phyloP scores from a whole-genome alignment of 1,284 basidiomycete genomes.

The Boletus sp. region DNA sequence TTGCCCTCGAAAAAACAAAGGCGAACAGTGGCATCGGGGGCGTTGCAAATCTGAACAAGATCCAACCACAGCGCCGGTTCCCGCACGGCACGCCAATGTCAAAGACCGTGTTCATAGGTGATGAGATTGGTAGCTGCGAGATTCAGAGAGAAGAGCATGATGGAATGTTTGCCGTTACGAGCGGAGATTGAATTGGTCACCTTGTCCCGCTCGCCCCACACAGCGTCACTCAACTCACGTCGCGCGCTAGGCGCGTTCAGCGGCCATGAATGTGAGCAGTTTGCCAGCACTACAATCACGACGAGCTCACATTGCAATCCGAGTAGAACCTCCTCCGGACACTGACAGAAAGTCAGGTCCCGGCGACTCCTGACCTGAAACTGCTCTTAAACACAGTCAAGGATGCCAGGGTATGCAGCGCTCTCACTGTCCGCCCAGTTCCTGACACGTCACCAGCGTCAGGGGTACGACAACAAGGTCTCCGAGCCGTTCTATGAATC shows the following conservation, averaged over 20 bases:
- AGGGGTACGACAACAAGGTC: slow-evolving; percentile 65
- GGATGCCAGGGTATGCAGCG: slow-evolving; percentile 59
- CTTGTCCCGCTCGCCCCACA: slow-evolving; percentile 33
- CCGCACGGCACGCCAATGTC: not conserved
- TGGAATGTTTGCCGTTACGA: slow-evolving; percentile 17
- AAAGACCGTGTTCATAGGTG: not conserved
- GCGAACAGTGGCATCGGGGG: not conserved
- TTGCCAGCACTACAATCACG: not conserved
- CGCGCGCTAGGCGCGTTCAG: slow-evolving; percentile 31
- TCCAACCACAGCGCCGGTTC: not conserved
- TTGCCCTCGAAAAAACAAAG: not conserved
- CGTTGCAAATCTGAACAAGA: not conserved
- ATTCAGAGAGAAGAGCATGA: not conserved
- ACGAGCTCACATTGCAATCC: slow-evolving; percentile 13
- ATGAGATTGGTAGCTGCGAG: no score
- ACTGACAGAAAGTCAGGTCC: slow-evolving; percentile 63
- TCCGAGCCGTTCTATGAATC: slow-evolving; percentile 91
- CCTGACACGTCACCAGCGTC: slow-evolving; percentile 38
- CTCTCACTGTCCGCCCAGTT: no score
- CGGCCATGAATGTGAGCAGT: slow-evolving; percentile 24
- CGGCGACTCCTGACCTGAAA: slow-evolving; percentile 61
- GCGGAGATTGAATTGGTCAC: slow-evolving; percentile 37
- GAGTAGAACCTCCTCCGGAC: slow-evolving; percentile 74
- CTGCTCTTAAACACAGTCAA: slow-evolving; percentile 69
- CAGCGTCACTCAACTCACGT: slow-evolving; percentile 28